Evolutionary conservation across 1,284 basidiomycete genomes (phyloP).

Genomic region (Abortiporus biennis): DNA sequence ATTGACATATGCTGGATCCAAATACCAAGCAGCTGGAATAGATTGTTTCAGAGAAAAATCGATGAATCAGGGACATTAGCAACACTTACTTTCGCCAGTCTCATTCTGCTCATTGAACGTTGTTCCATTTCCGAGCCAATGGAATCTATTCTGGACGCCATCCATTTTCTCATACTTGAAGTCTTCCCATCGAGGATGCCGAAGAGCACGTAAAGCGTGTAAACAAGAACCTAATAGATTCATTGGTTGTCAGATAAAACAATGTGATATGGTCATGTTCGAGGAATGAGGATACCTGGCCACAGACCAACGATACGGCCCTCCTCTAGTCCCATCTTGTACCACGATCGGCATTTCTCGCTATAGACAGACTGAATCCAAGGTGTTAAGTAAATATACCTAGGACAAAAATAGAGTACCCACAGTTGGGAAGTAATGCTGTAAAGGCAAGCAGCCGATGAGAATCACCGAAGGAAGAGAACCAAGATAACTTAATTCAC

Average conservation of each 20-base stretch:
- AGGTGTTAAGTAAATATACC: not conserved
- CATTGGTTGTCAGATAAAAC: not conserved
- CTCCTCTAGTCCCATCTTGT: constrained; percentile 54
- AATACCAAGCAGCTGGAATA: constrained; percentile 11
- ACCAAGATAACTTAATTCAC: constrained; percentile 13
- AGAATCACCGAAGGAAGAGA: no score
- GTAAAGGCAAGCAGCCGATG: no score
- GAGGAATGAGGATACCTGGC: constrained; percentile 37
- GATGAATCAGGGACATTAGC: not conserved
- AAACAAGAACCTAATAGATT: constrained; percentile 39
- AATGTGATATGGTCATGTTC: not conserved
- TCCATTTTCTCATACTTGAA: constrained; percentile 42
- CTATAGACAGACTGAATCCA: constrained; percentile 48
- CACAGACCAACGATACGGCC: constrained; percentile 53
- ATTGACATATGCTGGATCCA: constrained; percentile 11
- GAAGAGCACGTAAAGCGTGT: constrained; percentile 43
- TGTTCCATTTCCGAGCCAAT: constrained; percentile 56
- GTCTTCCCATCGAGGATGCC: constrained; percentile 61
- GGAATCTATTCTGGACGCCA: constrained; percentile 37
- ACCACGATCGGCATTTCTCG: constrained; percentile 60
- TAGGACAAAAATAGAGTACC: constrained; percentile 29
- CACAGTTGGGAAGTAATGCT: constrained; percentile 43
- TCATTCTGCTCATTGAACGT: constrained; percentile 37
- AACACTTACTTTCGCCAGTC: constrained; percentile 40
- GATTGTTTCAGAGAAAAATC: not conserved